phyloP scores from a whole-genome alignment of 495 filamentous ascomycete genomes.

The Sordaria brevicollis region DNA sequence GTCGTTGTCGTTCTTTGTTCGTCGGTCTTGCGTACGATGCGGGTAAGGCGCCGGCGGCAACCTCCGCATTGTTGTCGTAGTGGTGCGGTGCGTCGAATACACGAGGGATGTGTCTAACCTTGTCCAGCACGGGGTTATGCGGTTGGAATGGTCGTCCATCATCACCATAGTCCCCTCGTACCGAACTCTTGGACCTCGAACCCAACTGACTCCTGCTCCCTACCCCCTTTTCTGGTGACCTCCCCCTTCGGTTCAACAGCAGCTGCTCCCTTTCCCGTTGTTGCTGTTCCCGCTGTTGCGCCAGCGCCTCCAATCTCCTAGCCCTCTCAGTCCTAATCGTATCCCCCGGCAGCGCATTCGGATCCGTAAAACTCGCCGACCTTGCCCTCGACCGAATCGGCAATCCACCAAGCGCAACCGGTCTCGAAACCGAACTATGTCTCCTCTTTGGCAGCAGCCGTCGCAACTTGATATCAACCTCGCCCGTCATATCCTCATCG shows the following conservation, averaged over 20 bases:
- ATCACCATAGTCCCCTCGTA: not conserved
- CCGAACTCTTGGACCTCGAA: not conserved
- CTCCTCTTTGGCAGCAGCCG: not conserved
- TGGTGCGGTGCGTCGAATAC: not conserved
- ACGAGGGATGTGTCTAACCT: not conserved
- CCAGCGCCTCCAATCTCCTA: not conserved
- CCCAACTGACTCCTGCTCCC: not conserved
- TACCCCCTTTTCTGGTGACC: not conserved
- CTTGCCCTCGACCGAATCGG: not conserved
- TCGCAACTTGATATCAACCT: not conserved
- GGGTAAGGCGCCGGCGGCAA: not conserved
- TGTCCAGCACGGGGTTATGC: constrained; percentile 4
- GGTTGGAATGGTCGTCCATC: constrained; percentile 1
- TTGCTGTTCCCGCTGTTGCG: not conserved
- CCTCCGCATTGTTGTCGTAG: not conserved
- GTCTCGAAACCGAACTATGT: not conserved
- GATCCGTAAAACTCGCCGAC: not conserved
- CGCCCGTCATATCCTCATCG: not conserved
- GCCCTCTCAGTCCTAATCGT: not conserved
- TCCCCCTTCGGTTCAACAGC: not conserved
- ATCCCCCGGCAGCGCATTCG: not conserved
- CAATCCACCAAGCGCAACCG: not conserved
- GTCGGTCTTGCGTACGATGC: not conserved
- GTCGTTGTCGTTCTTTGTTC: constrained; percentile 9
- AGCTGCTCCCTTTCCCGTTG: not conserved